phyloP scores from a whole-genome alignment of 192 early-diverging fungal genomes.

The Backusella luteola region DNA sequence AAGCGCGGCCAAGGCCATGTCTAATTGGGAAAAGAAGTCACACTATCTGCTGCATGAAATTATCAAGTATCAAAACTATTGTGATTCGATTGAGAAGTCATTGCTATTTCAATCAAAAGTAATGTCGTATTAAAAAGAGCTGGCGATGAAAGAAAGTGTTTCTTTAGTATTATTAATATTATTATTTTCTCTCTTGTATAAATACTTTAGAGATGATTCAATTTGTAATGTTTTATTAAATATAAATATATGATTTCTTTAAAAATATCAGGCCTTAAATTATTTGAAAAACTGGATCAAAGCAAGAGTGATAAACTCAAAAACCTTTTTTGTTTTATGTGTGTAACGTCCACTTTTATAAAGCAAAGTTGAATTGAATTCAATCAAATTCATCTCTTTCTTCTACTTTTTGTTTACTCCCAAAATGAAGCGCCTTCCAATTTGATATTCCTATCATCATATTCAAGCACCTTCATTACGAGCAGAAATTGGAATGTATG shows the following conservation, averaged over 20 bases:
- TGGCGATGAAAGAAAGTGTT: too few relatives aligned
- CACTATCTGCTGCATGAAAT: conserved; percentile 74
- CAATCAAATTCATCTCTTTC: too few relatives aligned
- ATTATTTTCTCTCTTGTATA: background rate
- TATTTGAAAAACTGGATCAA: too few relatives aligned
- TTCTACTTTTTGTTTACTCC: too few relatives aligned
- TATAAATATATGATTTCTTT: too few relatives aligned
- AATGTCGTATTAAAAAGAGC: background rate
- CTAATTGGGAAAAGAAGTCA: conserved; percentile 77
- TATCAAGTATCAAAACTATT: conserved; percentile 80
- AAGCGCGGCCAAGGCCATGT: conserved; percentile 60
- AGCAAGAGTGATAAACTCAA: too few relatives aligned
- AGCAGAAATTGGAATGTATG: background rate
- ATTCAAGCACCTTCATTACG: background rate
- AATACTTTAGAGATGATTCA: background rate
- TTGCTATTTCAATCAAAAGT: conserved; percentile 5
- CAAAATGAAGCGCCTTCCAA: too few relatives aligned
- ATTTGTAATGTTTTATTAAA: background rate
- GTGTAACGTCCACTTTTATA: too few relatives aligned
- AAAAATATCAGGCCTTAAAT: too few relatives aligned
- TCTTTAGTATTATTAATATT: background rate
- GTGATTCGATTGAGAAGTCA: conserved; percentile 62
- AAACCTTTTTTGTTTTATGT: too few relatives aligned
- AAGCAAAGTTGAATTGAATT: too few relatives aligned
- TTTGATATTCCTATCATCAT: background rate